A percentile compares a stretch with the other conserved stretches of the same genome.
phyloP scores from a whole-genome alignment of 495 filamentous ascomycete genomes.

The Penicillium robsamsonii region DNA sequence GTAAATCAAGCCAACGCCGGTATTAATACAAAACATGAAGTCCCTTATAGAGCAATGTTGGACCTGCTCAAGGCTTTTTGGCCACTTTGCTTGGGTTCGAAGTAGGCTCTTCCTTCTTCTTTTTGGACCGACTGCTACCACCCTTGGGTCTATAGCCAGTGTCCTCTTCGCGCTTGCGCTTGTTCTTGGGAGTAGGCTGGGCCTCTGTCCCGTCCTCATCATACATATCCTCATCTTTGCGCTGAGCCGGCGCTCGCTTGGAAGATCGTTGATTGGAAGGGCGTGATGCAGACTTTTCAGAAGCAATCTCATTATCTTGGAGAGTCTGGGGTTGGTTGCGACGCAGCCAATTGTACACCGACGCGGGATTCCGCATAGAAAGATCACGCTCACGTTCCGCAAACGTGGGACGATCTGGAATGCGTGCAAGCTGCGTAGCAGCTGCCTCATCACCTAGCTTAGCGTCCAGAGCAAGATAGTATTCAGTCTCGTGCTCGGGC shows the following conservation, averaged over 20 bases:
- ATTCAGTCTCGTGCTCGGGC: slow-evolving; percentile 77
- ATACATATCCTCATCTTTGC: slow-evolving; percentile 50
- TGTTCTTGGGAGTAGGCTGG: slow-evolving; percentile 44
- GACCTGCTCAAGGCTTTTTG: slow-evolving; percentile 31
- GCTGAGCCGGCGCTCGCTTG: slow-evolving; percentile 39
- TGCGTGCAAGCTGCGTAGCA: slow-evolving; percentile 32
- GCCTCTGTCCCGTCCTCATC: slow-evolving; percentile 53
- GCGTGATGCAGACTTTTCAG: slow-evolving; percentile 56
- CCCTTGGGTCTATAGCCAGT: slow-evolving; percentile 69
- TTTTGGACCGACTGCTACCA: slow-evolving; percentile 56
- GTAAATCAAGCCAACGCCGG: slow-evolving; percentile 15
- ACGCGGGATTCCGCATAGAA: slow-evolving; percentile 72
- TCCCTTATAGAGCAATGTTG: background rate
- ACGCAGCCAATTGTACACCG: slow-evolving; percentile 87
- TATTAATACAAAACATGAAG: slow-evolving; percentile 22
- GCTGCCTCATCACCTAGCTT: slow-evolving; percentile 54
- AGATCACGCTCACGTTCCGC: slow-evolving; percentile 58
- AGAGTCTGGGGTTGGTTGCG: slow-evolving; percentile 78
- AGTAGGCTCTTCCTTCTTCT: slow-evolving; percentile 59
- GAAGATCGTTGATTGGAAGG: slow-evolving; percentile 41
- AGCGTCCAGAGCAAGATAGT: slow-evolving; percentile 67
- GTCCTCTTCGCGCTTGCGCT: slow-evolving; percentile 66
- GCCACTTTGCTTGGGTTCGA: slow-evolving; percentile 31
- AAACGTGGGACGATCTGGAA: slow-evolving; percentile 39
- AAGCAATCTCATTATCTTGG: slow-evolving; percentile 68